Evolutionary conservation across 2,329 filamentous ascomycete species (phyloP), one percentile per base, ranked within the genome.

Genomic region (Ophiobolus disseminans): DNA sequence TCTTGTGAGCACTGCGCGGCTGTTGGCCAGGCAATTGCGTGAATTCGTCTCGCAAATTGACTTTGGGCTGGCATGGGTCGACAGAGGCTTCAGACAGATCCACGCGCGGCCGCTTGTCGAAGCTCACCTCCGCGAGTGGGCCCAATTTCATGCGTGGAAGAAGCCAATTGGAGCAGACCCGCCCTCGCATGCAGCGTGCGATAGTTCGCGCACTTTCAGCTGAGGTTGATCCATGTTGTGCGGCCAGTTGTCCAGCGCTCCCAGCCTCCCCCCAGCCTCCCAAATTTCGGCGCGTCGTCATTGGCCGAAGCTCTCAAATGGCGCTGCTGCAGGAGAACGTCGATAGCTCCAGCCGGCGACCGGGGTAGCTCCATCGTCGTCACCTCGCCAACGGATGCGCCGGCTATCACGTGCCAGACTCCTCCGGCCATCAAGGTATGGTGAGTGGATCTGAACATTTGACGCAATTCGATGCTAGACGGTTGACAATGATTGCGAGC

Each of bases 131-230:
- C 46, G 49, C 47, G 40, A 39, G 53, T 61, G 53, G 53, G 56
- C 50, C 48, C 47, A 35, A 44, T 55, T 36, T 54, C 45, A 50
- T 54, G 60, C 68, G 69, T 73, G 68, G 68, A 63, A 55, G 50
- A 2, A 37, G 40, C 50, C 66, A 58, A 72, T 72, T 72, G 69
- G 67, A 56, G 58, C 55, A 41, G 31, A 41, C 6, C 32, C 10
- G 14, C 42, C 37, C 35, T 53, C 43, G 44, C 55, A 64, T 69
- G 62, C 61, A 61, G 41, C 45, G 47, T 45, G 41, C 58, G 53
- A 58, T 65, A 62, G 64, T 63, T 60, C 58, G 45, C 53, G 37
- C 62, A 58, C 62, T 64, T 63, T 66, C 68, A 70, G 67, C 68
- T 70, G 57, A 63, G 32, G 47, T 28, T 28, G 42, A 53, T 60